phyloP scores from a whole-genome alignment of 345 rosid species.

The Citrus cavaleriei region DNA sequence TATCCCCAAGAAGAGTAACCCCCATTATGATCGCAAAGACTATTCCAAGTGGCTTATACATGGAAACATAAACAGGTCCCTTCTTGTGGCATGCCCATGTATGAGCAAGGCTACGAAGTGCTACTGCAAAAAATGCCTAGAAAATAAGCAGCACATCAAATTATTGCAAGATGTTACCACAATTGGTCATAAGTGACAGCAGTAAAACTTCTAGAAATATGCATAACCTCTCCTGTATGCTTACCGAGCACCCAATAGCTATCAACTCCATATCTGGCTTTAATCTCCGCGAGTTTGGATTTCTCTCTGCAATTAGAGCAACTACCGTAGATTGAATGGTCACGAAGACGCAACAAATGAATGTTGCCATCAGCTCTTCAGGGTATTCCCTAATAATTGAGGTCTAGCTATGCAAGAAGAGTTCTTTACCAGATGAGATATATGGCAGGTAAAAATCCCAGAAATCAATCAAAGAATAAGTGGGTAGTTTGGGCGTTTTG shows the following conservation, averaged over 20 bases:
- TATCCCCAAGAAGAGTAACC: conserved; percentile 34
- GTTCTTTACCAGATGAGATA: neutral
- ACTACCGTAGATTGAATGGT: conserved; percentile 13
- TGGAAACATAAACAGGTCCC: conserved; percentile 22
- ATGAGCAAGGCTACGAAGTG: conserved; percentile 23
- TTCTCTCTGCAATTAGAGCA: conserved; percentile 15
- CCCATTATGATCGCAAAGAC: conserved; percentile 27
- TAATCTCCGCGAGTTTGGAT: conserved; percentile 24
- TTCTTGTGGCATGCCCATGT: conserved; percentile 27
- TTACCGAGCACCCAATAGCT: conserved; percentile 20
- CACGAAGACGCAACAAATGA: conserved; percentile 9
- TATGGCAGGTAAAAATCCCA: neutral
- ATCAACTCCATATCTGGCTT: conserved; percentile 16
- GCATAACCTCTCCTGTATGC: neutral
- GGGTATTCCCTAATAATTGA: conserved; percentile 17
- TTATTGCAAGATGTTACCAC: neutral
- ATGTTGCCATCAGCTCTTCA: conserved; percentile 18
- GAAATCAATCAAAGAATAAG: neutral
- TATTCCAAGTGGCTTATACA: conserved; percentile 31
- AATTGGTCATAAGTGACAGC: neutral
- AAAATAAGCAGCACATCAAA: neutral
- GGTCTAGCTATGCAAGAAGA: conserved; percentile 11
- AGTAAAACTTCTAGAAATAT: neutral
- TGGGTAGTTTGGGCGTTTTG: neutral
- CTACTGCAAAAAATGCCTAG: conserved; percentile 25